phyloP scores from a whole-genome alignment of 148 eudicot genomes.

The Rhododendron kiyosumense region DNA sequence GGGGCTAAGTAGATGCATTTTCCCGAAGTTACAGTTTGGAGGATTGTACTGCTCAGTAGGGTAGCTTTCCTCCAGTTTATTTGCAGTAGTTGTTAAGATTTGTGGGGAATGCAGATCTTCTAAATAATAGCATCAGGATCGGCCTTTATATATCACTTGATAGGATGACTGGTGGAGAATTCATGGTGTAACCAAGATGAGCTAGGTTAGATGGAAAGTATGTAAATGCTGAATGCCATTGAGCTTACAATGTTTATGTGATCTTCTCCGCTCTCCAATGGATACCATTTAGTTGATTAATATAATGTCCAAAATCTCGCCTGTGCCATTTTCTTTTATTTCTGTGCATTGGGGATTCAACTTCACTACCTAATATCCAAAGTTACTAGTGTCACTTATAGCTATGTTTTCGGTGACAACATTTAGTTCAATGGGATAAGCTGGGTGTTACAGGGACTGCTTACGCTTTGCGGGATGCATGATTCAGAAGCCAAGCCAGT shows the following conservation, averaged over 20 bases:
- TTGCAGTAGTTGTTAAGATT: background rate
- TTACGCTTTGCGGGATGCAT: slow-evolving; percentile 81
- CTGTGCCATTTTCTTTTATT: background rate
- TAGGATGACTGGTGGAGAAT: background rate
- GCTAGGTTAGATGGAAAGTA: background rate
- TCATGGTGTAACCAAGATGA: background rate
- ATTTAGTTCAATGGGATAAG: background rate
- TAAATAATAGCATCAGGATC: background rate
- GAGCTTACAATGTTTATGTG: background rate
- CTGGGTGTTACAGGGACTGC: slow-evolving; percentile 62
- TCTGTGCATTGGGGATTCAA: background rate
- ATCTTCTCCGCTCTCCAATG: background rate
- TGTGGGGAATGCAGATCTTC: background rate
- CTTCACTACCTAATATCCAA: background rate
- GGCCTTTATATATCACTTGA: background rate
- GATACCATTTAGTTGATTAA: background rate
- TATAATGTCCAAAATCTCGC: background rate
- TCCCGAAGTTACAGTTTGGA: background rate
- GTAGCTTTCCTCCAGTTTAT: background rate
- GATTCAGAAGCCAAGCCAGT: slow-evolving; percentile 89
- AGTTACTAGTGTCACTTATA: background rate
- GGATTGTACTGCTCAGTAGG: background rate
- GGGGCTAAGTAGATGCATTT: background rate
- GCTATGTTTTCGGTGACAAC: background rate
- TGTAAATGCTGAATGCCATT: background rate